Base-by-base conservation (phyloP, 192 early-diverging fungal species). In the Thamnidium elegans region DNA sequence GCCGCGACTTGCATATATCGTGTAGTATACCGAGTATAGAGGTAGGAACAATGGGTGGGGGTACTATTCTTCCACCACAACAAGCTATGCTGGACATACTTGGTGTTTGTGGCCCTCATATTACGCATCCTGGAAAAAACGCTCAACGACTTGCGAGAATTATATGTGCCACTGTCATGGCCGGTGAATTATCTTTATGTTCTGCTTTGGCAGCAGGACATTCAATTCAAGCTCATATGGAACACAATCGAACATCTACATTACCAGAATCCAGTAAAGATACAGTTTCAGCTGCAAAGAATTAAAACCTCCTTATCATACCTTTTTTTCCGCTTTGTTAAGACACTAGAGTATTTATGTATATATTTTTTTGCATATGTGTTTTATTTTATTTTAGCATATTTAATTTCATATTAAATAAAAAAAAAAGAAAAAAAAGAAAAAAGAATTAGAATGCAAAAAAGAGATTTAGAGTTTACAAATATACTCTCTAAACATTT, bases 1-100 rank as follows among this genome's bases (percentile, higher is more conserved):
- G 85, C 7, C 69, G 78, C 31, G 92, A 97, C 58, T 76, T 97
- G 53, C 88, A 88, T 63, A 90, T 97, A 60, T 91, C 90, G 23
- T 92, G 91, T 66, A 92, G 85, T 1, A 97, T 97, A 93, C 94
- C 94, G 4, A 89, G 89, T 56, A 90, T 97, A 43, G 94, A 97
- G 64, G 93, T 95, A n/a, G 94, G 94, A 21, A 97, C 94, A 1
- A 81, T 97, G 56, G 93, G 94, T 32, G 94, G 93, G 43, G 94
- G 94, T 14, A 97, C 94, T 0, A 81, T 82, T 23, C 52, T 97
- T 48, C 84, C 86, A 32, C 85, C 94, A 2, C 94, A 97, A 69
- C 83, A 87, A 4, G 82, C 93, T 0, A 93, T 93, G 78, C 74
- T 97, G 64, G 91, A 95, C 26, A 84, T 97, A 81, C 76, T 97